phyloP scores from a whole-genome alignment of 2,329 filamentous ascomycete genomes.

The Didymella keratinophila region DNA sequence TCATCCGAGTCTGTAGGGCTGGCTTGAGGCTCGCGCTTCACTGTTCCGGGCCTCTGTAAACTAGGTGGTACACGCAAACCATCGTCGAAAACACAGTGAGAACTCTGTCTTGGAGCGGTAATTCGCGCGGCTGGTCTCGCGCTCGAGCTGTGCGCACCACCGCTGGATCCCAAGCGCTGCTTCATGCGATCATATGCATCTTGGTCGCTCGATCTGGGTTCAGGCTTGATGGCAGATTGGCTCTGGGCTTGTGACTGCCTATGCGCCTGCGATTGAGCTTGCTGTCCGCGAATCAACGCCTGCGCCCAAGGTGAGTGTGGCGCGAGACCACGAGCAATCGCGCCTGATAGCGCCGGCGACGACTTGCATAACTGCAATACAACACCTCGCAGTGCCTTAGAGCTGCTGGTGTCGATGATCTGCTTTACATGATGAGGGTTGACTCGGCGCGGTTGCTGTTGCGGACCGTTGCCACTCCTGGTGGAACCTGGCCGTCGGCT shows the following conservation, averaged over 20 bases:
- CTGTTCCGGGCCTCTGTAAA: slow-evolving; percentile 1
- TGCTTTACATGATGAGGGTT: slow-evolving; percentile 37
- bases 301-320: slow-evolving; percentile 41
- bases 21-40: slow-evolving; percentile 21
- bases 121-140: background rate
- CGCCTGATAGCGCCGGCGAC: slow-evolving; percentile 45
- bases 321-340: slow-evolving; percentile 44
- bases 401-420: slow-evolving; percentile 38
- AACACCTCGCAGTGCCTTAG: slow-evolving; percentile 29
- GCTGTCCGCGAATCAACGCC: slow-evolving; percentile 23
- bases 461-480: slow-evolving; percentile 3
- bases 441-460: slow-evolving; percentile 23
- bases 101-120: background rate
- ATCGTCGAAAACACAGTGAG: background rate
- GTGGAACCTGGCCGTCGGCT: slow-evolving; percentile 14
- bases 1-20: slow-evolving; percentile 20
- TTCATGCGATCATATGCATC: slow-evolving; percentile 21
- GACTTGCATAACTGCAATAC: slow-evolving; percentile 41
- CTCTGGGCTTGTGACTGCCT: slow-evolving; percentile 4
- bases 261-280: background rate
- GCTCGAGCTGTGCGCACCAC: background rate
- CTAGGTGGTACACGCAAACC: slow-evolving; percentile 3
- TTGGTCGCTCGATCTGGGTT: slow-evolving; percentile 5
- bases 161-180: slow-evolving; percentile 8
- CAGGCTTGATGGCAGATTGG: slow-evolving; percentile 9